These are phyloP conservation scores for Cryptosporidium ubiquitum DNA, from an alignment of 169 alveolate species.

Conservation along the genomic window DNA sequence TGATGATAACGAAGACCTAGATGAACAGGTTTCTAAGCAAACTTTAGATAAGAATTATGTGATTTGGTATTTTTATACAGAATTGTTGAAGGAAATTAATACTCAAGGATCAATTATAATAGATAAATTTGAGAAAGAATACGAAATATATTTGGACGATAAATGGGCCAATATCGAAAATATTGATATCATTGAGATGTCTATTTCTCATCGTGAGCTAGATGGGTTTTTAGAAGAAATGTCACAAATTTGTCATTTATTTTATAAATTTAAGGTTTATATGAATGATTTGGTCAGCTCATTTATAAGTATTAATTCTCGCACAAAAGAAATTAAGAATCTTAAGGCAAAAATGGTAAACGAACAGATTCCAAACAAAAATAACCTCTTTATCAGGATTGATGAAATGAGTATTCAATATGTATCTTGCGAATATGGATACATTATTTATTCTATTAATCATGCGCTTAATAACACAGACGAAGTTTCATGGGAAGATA, in stretches of 20 bases:
- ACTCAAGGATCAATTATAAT: slow-evolving; percentile 43
- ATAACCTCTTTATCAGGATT: slow-evolving; percentile 15
- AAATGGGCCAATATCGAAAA: slow-evolving; percentile 30
- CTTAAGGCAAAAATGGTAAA: neutral
- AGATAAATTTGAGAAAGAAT: slow-evolving; percentile 53
- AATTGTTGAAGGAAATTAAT: slow-evolving; percentile 26
- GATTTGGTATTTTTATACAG: slow-evolving; percentile 14
- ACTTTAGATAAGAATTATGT: slow-evolving; percentile 1
- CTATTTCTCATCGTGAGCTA: slow-evolving; percentile 55
- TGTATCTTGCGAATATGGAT: slow-evolving; percentile 70
- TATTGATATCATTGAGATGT: slow-evolving; percentile 23
- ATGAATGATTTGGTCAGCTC: slow-evolving; percentile 39
- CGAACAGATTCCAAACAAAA: neutral
- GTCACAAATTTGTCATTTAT: slow-evolving; percentile 26
- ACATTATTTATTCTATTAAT: slow-evolving; percentile 33
- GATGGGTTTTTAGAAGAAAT: slow-evolving; percentile 58
- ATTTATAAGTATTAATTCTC: neutral
- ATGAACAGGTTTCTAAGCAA: neutral
- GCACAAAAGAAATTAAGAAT: neutral
- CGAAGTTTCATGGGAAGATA: slow-evolving; percentile 59
- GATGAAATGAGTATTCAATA: slow-evolving; percentile 47
- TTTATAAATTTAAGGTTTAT: slow-evolving; percentile 54
- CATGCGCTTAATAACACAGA: slow-evolving; percentile 60
- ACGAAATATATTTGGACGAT: slow-evolving; percentile 26
- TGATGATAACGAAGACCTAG: neutral